phyloP scores from a whole-genome alignment of 208 protist genomes.

The Leptomonas pyrrhocoris region DNA sequence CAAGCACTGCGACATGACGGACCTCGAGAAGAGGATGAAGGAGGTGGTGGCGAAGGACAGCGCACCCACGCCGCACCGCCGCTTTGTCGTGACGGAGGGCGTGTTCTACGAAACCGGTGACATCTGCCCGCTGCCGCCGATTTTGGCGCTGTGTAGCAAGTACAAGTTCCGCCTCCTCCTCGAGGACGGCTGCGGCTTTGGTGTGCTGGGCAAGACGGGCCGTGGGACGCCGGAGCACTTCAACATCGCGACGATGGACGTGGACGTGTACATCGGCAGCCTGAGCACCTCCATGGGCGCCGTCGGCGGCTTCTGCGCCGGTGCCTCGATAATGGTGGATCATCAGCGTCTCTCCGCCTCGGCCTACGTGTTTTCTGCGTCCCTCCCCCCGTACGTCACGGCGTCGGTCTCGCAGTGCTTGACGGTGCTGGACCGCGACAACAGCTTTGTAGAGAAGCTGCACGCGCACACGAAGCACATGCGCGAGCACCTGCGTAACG shows the following conservation, averaged over 20 bases:
- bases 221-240: conserved; percentile 95
- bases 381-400: conserved; percentile 95
- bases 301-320: conserved; percentile 96
- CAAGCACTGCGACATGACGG: conserved; percentile 96
- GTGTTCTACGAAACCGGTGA: conserved; percentile 94
- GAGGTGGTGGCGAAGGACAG: conserved; percentile 69
- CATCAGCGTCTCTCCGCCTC: conserved; percentile 93
- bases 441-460: conserved; percentile 41
- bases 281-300: conserved; percentile 89
- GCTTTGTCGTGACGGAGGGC: conserved; percentile 96
- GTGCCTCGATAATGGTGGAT: conserved; percentile 85
- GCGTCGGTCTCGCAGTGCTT: conserved; percentile 80
- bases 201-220: conserved; percentile 93
- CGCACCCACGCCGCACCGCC: conserved; percentile 70
- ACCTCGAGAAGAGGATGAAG: conserved; percentile 88
- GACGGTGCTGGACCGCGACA: conserved; percentile 68
- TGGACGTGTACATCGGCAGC: conserved; percentile 89
- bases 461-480: conserved; percentile 55
- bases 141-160: conserved; percentile 93
- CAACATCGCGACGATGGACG: conserved; percentile 71
- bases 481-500: conserved; percentile 48
- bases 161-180: conserved; percentile 96
- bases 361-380: conserved; percentile 98
- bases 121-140: conserved; percentile 82
- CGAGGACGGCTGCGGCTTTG: conserved; percentile 97